Base-by-base conservation (phyloP, 1,284 basidiomycete species). In the Schizophyllum amplum region DNA sequence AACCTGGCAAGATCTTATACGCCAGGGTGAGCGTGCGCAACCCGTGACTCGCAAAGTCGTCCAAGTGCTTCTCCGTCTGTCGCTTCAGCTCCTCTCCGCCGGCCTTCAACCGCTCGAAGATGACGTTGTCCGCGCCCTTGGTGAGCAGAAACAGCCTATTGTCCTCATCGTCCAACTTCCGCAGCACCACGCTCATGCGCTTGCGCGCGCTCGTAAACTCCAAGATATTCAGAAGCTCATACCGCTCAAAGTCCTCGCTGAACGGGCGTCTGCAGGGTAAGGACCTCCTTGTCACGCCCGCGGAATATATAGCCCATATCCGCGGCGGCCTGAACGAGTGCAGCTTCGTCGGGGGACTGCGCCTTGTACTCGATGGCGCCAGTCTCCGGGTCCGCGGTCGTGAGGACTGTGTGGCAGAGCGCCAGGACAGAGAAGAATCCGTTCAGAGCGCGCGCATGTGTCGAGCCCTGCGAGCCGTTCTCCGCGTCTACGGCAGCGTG, bases 161-260 rank as follows among this genome's bases (percentile, higher is more conserved):
- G 62, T 85, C 84, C 6, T 79, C 77, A 25, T 79, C 81, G 66
- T 87, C 89, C 56, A 93, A 66, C 72, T 87, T 91, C 61, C 89
- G 78, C 51, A 97, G 69, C 57, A 98, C 79, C 22, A 97, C 87
- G 62, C 94, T 95, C 97, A 99, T 99, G 62, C 97, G 82, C 77
- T 98, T 99, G 61, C 97, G 80, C 49, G 88, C 80, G 57, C 92
- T 95, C 58, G 90, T 95, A 75, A 99, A 99, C 70, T 99, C 97
- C 64, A 98, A 81, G 54, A 98, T 91, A 69, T 96, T 90, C 60
- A 99, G 77, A 50, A 99, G 76, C 71, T 98, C 93, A 71, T 92
- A 99, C 58, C 86, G 81, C 69, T 97, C 90, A 11, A 15, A 24
- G 57, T 84, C 81, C 22, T 75, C 77, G 3, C 81, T 79, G 71